These are phyloP conservation scores for Phytophthora pisi DNA, from an alignment of 352 stramenopile species.

Conservation along the genomic window DNA sequence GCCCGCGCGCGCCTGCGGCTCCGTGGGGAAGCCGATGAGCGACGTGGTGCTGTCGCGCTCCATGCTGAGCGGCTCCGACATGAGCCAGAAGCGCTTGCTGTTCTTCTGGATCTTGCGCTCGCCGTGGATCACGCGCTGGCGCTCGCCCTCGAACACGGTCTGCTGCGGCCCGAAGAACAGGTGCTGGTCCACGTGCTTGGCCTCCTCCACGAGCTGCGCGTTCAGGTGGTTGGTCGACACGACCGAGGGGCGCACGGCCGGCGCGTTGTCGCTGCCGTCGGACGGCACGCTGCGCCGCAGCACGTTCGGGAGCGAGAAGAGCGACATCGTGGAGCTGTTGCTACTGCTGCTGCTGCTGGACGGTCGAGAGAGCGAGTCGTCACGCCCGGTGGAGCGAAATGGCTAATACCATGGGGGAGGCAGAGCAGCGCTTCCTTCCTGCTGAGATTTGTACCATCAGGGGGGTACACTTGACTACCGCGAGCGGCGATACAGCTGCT, in stretches of 20 bases:
- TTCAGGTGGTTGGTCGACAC: constrained; percentile 73
- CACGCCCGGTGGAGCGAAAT: constrained; percentile 21
- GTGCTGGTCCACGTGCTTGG: constrained; percentile 68
- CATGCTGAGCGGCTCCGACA: constrained; percentile 85
- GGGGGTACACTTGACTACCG: constrained; percentile 4
- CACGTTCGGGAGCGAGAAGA: constrained; percentile 81
- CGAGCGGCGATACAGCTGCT: constrained; percentile 3
- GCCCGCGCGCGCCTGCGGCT: constrained; percentile 35
- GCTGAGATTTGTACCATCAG: constrained; percentile 24
- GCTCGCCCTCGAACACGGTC: constrained; percentile 75
- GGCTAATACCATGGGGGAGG: constrained; percentile 33
- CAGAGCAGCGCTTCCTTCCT: background rate
- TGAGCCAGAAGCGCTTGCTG: constrained; percentile 80
- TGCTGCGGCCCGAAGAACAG: constrained; percentile 84
- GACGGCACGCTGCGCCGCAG: constrained; percentile 64
- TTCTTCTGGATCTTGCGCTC: constrained; percentile 90
- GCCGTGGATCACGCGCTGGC: constrained; percentile 83
- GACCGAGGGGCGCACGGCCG: constrained; percentile 64
- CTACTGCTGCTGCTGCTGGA: background rate
- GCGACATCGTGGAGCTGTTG: constrained; percentile 53
- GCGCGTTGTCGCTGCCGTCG: constrained; percentile 48
- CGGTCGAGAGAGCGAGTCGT: constrained; percentile 16
- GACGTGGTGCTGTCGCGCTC: constrained; percentile 82
- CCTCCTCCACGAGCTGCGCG: constrained; percentile 70
- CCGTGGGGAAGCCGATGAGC: constrained; percentile 63